Base-by-base conservation (phyloP, 2,329 filamentous ascomycete species). In the Escovopsis sp. region DNA sequence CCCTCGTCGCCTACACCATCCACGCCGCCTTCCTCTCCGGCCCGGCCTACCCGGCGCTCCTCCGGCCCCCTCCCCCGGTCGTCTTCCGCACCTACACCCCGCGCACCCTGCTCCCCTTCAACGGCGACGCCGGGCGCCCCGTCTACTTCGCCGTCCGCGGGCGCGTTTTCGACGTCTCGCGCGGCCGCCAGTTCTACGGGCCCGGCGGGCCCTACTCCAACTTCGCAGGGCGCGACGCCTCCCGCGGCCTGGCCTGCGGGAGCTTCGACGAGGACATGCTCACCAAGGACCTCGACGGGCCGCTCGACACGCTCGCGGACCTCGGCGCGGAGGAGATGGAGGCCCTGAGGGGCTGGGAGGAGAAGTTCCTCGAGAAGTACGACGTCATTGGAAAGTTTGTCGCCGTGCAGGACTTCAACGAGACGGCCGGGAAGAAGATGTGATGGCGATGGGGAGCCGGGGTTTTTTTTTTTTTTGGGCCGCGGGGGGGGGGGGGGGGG, bases 221-320 rank as follows among this genome's bases (percentile, higher is more conserved):
- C 67, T 98, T 98, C 58, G 91, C 91, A 0, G 91, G 91, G 1
- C 72, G 88, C 34, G 91, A 98, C 63, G 91, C 91, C 18, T 86
- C 77, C 49, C 74, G 89, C 41, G 91, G 91, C 1, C 66, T 98
- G 46, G 89, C 91, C 1, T 85, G 77, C 61, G 85, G 88, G 45
- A 94, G 85, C 66, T 96, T 98, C 61, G 91, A 95, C 59, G 77
- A 85, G 68, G 83, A 88, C 6, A 94, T 96, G 87, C 66, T 96
- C 64, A 96, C 91, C 15, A 78, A 89, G 68, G 83, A 95, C 60
- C 65, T 96, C 43, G 77, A 91, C 44, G 89, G 77, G 0, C 85
- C 86, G 37, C 66, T 95, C 48, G 87, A 94, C 59, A 76, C 71
- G 42, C 68, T 94, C 36, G 70, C 76, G 41, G 85, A 80, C 44